A percentile compares a stretch with the other conserved stretches of the same genome.
phyloP scores from a whole-genome alignment of 1,284 basidiomycete species.

The Apiotrichum siamense region DNA sequence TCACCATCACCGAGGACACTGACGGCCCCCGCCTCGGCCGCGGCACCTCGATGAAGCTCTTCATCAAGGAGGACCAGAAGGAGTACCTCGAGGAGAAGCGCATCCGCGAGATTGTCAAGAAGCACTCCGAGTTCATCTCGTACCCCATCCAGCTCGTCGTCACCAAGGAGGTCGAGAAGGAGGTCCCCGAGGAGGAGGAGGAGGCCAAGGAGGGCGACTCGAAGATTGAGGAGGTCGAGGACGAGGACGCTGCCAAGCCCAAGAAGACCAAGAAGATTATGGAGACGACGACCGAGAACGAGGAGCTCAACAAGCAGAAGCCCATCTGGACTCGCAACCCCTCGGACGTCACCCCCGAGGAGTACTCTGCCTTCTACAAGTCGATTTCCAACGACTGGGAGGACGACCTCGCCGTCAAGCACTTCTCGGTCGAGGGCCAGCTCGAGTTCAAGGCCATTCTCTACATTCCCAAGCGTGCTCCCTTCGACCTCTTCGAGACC shows the following conservation, averaged over 20 bases:
- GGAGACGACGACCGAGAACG: slow-evolving; percentile 80
- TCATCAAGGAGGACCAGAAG: slow-evolving; percentile 96
- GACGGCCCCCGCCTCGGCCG: slow-evolving; percentile 85
- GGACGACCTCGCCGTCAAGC: slow-evolving; percentile 98
- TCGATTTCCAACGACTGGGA: slow-evolving; percentile 99
- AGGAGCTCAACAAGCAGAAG: slow-evolving; percentile 99
- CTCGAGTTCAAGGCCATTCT: slow-evolving; percentile 99
- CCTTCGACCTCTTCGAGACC: slow-evolving; percentile 98
- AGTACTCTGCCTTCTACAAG: slow-evolving; percentile 98
- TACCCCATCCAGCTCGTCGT: slow-evolving; percentile 99
- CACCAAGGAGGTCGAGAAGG: slow-evolving; percentile 99
- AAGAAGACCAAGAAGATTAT: slow-evolving; percentile 99
- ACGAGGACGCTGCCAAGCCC: slow-evolving; percentile 62
- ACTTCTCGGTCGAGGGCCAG: slow-evolving; percentile 99
- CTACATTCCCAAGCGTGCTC: slow-evolving; percentile 92
- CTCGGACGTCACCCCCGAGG: slow-evolving; percentile 82
- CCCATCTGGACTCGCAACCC: slow-evolving; percentile 99
- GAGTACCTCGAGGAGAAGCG: slow-evolving; percentile 99
- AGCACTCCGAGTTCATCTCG: slow-evolving; percentile 99
- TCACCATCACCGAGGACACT: slow-evolving; percentile 95
- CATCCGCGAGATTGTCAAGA: slow-evolving; percentile 99
- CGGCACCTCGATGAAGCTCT: slow-evolving; percentile 91
- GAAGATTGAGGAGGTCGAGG: slow-evolving; percentile 66
- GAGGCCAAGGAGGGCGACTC: slow-evolving; percentile 62
- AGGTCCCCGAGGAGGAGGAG: slow-evolving; percentile 69